Conservation (phyloP, 2,329 filamentous ascomycete species). For the Hypoxylon rubiginosum region DNA sequence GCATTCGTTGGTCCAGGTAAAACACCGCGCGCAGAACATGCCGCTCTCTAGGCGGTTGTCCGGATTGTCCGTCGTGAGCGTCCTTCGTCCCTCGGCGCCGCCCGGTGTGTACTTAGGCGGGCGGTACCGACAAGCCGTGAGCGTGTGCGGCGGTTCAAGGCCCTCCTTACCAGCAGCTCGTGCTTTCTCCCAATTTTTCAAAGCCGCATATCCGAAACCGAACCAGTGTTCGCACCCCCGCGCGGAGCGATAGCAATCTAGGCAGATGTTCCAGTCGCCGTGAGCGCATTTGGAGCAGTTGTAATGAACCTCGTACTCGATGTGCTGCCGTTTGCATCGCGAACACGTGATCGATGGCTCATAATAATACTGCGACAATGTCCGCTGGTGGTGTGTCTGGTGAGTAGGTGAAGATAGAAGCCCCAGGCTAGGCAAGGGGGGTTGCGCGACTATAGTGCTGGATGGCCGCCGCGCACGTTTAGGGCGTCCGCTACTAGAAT, state of each 20-base stretch:
- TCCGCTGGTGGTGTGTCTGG: constrained; percentile 54
- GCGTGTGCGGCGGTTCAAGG: constrained; percentile 67
- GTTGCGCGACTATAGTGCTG: constrained; percentile 56
- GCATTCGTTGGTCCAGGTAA: constrained; percentile 80
- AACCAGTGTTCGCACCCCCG: constrained; percentile 89
- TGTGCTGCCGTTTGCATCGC: constrained; percentile 76
- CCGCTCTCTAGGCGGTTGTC: constrained; percentile 78
- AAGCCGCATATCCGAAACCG: constrained; percentile 83
- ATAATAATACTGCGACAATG: constrained; percentile 66
- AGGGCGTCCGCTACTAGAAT: constrained; percentile 37
- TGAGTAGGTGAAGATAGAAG: constrained; percentile 50
- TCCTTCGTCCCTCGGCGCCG: constrained; percentile 68
- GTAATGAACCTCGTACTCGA: constrained; percentile 90
- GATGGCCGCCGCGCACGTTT: constrained; percentile 54
- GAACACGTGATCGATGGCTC: constrained; percentile 83
- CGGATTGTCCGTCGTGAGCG: constrained; percentile 76
- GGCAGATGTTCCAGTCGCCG: constrained; percentile 83
- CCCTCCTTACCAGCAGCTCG: constrained; percentile 56
- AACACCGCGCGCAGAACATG: constrained; percentile 85
- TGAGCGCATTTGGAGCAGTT: constrained; percentile 79
- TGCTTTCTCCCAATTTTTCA: constrained; percentile 73
- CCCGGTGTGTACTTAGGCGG: constrained; percentile 64
- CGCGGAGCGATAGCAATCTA: constrained; percentile 81
- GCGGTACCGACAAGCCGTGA: constrained; percentile 69
- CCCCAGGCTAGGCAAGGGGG: constrained; percentile 51